Evolutionary conservation across 2,329 filamentous ascomycete species (phyloP).

Genomic region (Colletotrichum tanaceti): DNA sequence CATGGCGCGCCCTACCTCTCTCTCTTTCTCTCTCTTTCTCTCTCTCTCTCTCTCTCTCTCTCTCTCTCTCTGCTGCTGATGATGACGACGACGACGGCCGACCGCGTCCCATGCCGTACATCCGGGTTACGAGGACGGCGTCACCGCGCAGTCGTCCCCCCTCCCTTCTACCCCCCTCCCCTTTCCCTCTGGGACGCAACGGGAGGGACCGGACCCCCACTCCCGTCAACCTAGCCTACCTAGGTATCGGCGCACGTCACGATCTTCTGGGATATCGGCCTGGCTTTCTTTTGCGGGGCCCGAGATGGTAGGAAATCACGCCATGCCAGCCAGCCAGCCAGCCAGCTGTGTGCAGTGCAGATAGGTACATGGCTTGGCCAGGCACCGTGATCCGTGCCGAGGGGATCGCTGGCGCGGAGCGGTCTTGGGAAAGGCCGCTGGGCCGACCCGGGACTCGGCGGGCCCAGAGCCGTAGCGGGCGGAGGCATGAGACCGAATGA

Average conservation of each 20-base stretch:
- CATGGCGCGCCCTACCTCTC: neutral
- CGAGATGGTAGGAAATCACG: slow-evolving; percentile 1
- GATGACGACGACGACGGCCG: slow-evolving; percentile 8
- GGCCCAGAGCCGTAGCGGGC: neutral
- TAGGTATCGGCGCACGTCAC: slow-evolving; percentile 3
- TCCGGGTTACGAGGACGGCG: neutral
- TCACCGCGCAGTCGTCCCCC: too few relatives aligned
- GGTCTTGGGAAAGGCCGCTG: neutral
- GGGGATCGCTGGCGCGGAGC: neutral
- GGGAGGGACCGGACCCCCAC: neutral
- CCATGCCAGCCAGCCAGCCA: too few relatives aligned
- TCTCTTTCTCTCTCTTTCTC: too few relatives aligned
- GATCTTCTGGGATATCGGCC: neutral
- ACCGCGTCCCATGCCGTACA: slow-evolving; percentile 22
- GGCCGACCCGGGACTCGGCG: slow-evolving; percentile 9
- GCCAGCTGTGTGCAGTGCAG: too few relatives aligned
- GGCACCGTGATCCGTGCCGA: neutral
- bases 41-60: too few relatives aligned
- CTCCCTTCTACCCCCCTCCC: too few relatives aligned
- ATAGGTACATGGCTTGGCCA: too few relatives aligned
- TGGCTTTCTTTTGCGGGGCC: neutral
- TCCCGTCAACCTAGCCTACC: neutral
- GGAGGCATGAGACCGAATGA: slow-evolving; percentile 17
- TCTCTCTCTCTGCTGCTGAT: neutral
- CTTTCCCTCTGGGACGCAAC: slow-evolving; percentile 7